Evolutionary conservation across 2,329 filamentous ascomycete genomes (phyloP), one percentile per base, ranked within the genome.

Genomic region (Venturia asperata): DNA sequence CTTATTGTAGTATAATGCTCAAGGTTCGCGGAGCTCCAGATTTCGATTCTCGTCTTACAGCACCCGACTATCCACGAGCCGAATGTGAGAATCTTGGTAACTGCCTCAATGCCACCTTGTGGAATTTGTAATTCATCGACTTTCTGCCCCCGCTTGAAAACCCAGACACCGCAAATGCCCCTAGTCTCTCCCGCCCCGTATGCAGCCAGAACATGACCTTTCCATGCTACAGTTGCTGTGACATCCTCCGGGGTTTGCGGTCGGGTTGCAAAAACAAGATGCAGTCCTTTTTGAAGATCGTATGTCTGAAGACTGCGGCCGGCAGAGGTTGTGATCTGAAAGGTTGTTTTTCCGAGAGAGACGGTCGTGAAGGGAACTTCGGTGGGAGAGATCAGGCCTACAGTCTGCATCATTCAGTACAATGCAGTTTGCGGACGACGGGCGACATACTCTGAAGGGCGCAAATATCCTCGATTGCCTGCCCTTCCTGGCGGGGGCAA

Each of bases 241-340:
- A 99, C 96, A 62, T 86, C 80, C 69, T 85, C 84, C 1, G 92
- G 92, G 0, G 92, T 97, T 75, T 96, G 90, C 0, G 95, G 94
- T 63, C 92, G 84, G 24, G 91, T 97, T 67, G 99, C 85, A 76
- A 99, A 99, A 72, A 97, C 86, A 62, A 99, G 85, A 71, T 95
- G 93, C 67, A 99, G 83, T 60, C 93, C 93, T 71, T 88, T 86
- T 75, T 89, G 91, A 67, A 99, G 80, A 74, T 99, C 94, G 79
- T 99, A 99, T 0, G 94, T 99, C 77, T 99, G 94, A 60, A 99
- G 83, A 66, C 88, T 91, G 71, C 87, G 85, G 68, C 93, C 94
- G 67, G 95, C 90, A 0, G 91, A 97, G 39, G 94, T 99, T 42
- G 94, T 97, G 76, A 99, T 91, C 75, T 99, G 94, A 74, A 96